These are phyloP conservation scores for Emericellopsis atlantica DNA, from an alignment of 2,329 filamentous ascomycete genomes.

Conservation along the genomic window DNA sequence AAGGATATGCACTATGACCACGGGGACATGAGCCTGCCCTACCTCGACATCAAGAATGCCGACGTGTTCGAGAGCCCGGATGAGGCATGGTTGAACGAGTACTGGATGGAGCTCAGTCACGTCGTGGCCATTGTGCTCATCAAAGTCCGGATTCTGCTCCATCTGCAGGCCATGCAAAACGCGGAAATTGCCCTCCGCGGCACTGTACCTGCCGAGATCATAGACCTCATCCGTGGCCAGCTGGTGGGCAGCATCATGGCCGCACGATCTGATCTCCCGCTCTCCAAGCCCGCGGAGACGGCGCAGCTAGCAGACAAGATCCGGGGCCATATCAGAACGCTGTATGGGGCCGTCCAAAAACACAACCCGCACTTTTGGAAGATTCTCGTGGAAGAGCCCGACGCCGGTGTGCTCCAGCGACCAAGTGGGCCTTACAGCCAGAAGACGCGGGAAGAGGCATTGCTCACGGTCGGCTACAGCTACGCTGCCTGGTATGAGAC, in stretches of 20 bases:
- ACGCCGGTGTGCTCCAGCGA: background rate
- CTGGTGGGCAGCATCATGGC: slow-evolving; percentile 5
- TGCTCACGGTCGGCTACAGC: background rate
- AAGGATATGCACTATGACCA: slow-evolving; percentile 7
- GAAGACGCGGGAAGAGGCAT: background rate
- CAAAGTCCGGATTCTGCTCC: slow-evolving; percentile 11
- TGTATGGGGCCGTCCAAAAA: background rate
- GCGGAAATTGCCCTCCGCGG: slow-evolving; percentile 2
- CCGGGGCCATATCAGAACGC: background rate
- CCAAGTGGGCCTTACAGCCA: background rate
- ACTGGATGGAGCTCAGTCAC: slow-evolving; percentile 7
- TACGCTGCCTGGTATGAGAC: background rate
- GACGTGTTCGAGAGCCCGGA: slow-evolving; percentile 23
- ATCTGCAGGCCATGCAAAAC: slow-evolving; percentile 9
- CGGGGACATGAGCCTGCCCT: slow-evolving; percentile 7
- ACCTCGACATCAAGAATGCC: slow-evolving; percentile 20
- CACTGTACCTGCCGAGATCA: slow-evolving; percentile 8
- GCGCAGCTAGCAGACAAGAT: background rate
- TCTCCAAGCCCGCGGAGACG: background rate
- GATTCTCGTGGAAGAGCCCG: background rate
- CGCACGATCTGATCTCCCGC: background rate
- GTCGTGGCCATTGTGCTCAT: slow-evolving; percentile 6
- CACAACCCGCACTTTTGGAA: background rate
- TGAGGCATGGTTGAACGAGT: background rate
- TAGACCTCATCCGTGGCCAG: slow-evolving; percentile 7